Base-by-base conservation (phyloP, 306 rosid genomes). In the Acacia confusa region DNA sequence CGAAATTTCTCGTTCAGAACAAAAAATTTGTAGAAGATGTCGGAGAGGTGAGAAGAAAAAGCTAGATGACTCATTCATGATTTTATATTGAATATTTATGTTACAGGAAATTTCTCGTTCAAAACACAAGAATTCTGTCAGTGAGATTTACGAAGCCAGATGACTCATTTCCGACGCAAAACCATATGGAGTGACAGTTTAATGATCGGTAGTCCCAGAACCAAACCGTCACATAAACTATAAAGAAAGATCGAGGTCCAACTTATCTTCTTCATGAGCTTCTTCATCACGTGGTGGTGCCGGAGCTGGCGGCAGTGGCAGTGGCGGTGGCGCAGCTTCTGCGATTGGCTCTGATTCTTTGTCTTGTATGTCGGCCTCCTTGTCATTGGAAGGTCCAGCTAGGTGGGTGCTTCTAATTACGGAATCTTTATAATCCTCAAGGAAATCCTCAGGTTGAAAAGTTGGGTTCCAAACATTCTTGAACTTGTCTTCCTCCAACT, bases 391-490 rank as follows among this genome's bases (percentile, higher is more conserved):
- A 79, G 88, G 75, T 20, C 64, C 88, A 22, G 80, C 13, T 2
- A 7, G 58, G 38, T 22, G 67, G 44, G 14, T 76, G 75, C 48
- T 78, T 61, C 47, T 68, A 20, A n/a, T 61, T 7, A 12, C 58
- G 38, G 78, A 48, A 0, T 75, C 72, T 70, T 50, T 8, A 70
- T 55, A 77, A 13, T 80, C 84, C 25, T 11, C 53, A n/a, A 86
- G 67, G 88, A 93, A 91, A 85, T 93, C 97, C 70, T 88, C 91
- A 15, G 88, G 86, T 72, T 83, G 83, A 66, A 93, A 93, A 44
- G 79, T 76, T 7, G 92, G 97, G 53, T 87, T 87, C 97, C 97
- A 91, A 57, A 84, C 75, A 6, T 85, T 75, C 52, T 38, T 70
- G 1, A 65, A 32, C 57, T 86, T 83, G 16, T 47, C 70, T 30